A percentile compares a stretch with the other conserved stretches of the same genome.
Evolutionary conservation across 2,329 filamentous ascomycete genomes (phyloP).

Genomic region (Periconia sp.): DNA sequence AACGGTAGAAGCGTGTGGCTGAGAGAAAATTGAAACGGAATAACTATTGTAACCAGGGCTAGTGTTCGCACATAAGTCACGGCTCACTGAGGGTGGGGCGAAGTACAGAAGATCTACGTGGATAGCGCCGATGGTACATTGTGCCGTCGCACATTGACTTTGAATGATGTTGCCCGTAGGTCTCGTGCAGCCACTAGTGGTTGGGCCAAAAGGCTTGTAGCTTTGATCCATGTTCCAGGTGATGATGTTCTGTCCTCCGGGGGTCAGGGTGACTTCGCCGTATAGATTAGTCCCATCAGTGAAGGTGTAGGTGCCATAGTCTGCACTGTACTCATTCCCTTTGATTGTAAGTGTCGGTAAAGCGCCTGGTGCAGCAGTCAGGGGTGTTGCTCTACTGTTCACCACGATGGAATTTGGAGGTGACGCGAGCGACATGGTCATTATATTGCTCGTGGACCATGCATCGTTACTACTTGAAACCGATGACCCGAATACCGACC

Average conservation of each 20-base stretch:
- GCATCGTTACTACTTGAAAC: neutral
- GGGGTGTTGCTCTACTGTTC: conserved; percentile 6
- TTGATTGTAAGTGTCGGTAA: conserved; percentile 4
- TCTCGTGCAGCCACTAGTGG: no score
- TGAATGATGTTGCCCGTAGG: conserved; percentile 1
- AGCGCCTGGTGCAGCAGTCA: conserved; percentile 2
- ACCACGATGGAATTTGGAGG: conserved; percentile 9
- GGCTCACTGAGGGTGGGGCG: conserved; percentile 4
- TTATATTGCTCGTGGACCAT: conserved; percentile 4
- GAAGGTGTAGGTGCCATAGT: conserved; percentile 5
- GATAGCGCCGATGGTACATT: conserved; percentile 8
- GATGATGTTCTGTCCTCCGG: neutral
- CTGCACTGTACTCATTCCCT: neutral
- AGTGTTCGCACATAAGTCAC: conserved; percentile 16
- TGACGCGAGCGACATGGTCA: conserved; percentile 11
- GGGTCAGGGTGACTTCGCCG: no score
- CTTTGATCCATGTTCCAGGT: conserved; percentile 1
- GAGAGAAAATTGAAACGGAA: conserved; percentile 4
- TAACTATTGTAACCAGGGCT: conserved; percentile 13
- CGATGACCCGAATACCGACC: conserved; percentile 7
- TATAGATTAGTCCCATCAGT: no score
- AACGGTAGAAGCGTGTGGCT: conserved; percentile 7
- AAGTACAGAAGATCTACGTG: conserved; percentile 12
- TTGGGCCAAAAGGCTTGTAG: no score
- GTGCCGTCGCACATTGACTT: conserved; percentile 1